Percentiles rank a stretch among this genome's conserved stretches.
Conservation (phyloP, 140 eudicot species). For the Anethum foeniculum region DNA sequence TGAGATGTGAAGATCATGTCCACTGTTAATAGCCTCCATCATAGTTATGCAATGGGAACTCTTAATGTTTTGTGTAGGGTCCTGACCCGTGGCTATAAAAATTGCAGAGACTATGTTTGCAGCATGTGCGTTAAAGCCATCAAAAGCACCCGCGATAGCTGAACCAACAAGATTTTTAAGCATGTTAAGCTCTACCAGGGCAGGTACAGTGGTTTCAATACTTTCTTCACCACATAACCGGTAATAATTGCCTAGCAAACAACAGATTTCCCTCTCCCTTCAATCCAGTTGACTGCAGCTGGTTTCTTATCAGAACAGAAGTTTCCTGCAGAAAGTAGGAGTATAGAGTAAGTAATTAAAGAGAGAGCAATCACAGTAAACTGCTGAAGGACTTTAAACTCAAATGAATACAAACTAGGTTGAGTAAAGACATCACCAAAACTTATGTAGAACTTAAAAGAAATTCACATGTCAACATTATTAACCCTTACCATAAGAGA, state of each 20-base stretch:
- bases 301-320: slow-evolving; percentile 37
- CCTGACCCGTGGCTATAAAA: slow-evolving; percentile 67
- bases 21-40: slow-evolving; percentile 62
- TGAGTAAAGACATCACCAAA: neutral
- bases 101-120: slow-evolving; percentile 31
- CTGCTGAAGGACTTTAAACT: neutral
- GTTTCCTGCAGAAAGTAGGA: neutral
- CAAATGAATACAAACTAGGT: neutral
- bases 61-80: slow-evolving; percentile 59
- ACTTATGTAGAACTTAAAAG: neutral
- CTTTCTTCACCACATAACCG: slow-evolving; percentile 28
- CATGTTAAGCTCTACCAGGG: slow-evolving; percentile 27
- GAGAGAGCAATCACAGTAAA: neutral
- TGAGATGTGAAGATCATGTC: slow-evolving; percentile 53
- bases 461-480: neutral
- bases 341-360: neutral
- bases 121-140: slow-evolving; percentile 34
- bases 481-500: neutral
- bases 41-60: slow-evolving; percentile 69
- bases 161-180: slow-evolving; percentile 29
- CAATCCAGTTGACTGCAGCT: slow-evolving; percentile 29
- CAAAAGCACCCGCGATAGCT: slow-evolving; percentile 25
- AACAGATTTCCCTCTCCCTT: slow-evolving; percentile 29
- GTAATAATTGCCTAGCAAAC: slow-evolving; percentile 27
- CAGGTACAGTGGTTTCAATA: slow-evolving; percentile 17